A percentile compares a stretch with the other conserved stretches of the same genome.
Evolutionary conservation across 140 eudicot genomes (phyloP).

Genomic region (Cichorium intybus): DNA sequence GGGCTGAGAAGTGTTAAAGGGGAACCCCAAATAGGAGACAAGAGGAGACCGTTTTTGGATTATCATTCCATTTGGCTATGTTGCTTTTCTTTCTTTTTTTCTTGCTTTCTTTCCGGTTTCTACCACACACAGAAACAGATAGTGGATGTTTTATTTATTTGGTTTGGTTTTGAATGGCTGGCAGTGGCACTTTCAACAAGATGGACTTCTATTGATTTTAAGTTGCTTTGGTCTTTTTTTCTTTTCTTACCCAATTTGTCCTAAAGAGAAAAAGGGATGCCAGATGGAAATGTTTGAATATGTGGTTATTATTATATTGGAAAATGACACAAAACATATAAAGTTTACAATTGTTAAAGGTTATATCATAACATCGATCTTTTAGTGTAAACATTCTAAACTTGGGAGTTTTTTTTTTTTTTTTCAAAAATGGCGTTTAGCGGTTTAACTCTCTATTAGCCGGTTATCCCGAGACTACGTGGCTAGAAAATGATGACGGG

Average conservation of each 20-base stretch:
- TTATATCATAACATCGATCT: too few species aligned
- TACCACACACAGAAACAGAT: conserved; percentile 1
- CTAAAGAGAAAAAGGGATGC: neutral
- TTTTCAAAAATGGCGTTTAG: too few species aligned
- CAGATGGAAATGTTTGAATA: neutral
- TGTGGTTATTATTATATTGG: too few species aligned
- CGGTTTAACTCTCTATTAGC: too few species aligned
- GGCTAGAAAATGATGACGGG: too few species aligned
- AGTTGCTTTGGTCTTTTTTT: neutral
- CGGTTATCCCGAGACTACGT: too few species aligned
- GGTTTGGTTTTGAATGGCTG: neutral
- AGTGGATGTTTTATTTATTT: conserved; percentile 3
- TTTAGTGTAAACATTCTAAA: too few species aligned
- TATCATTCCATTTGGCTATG: conserved; percentile 15
- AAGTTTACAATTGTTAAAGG: too few species aligned
- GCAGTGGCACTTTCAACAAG: neutral
- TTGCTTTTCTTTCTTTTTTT: conserved; percentile 8
- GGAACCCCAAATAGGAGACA: conserved; percentile 37
- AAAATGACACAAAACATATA: too few species aligned
- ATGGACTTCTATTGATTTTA: neutral
- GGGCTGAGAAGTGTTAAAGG: conserved; percentile 13
- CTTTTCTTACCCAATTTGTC: neutral
- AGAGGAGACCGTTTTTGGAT: conserved; percentile 26
- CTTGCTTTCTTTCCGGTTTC: neutral
- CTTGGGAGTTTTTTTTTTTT: too few species aligned